A percentile compares a stretch with the other conserved stretches of the same genome.
These are phyloP conservation scores for Entelexis paramagnoliae DNA, from an alignment of 1,139 yeast species.

Conservation along the genomic window DNA sequence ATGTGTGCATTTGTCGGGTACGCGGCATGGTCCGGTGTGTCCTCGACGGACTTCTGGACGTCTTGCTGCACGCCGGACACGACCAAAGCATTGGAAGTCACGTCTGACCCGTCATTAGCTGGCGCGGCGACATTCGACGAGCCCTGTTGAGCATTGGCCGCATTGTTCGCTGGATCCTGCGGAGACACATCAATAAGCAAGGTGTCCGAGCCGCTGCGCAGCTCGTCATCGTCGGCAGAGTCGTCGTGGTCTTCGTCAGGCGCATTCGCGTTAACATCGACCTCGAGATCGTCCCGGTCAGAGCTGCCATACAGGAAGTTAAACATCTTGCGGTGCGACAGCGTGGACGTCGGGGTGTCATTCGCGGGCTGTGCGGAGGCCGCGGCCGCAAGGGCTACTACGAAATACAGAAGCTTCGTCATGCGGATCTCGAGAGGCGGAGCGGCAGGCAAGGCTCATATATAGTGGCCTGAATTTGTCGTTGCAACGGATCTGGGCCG, in stretches of 20 bases:
- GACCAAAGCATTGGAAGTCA: neutral
- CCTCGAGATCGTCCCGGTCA: slow-evolving; percentile 9
- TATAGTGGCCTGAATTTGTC: neutral
- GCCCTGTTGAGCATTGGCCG: too few relatives aligned
- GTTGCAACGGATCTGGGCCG: neutral
- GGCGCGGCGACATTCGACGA: too few relatives aligned
- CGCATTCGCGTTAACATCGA: slow-evolving; percentile 1
- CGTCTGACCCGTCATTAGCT: neutral
- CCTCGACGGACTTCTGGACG: neutral
- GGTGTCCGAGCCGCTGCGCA: neutral
- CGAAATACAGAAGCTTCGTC: neutral
- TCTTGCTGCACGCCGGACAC: neutral
- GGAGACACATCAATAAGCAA: neutral
- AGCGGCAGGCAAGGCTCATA: neutral
- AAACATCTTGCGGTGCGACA: slow-evolving; percentile 4
- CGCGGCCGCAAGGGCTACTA: neutral
- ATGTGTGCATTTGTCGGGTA: neutral
- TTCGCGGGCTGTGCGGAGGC: neutral
- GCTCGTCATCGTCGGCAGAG: neutral
- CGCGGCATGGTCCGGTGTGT: neutral
- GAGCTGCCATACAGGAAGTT: slow-evolving; percentile 9
- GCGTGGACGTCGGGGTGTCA: neutral
- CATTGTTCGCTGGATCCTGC: too few relatives aligned
- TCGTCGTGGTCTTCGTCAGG: neutral
- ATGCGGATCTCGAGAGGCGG: neutral